Evolutionary conservation across 2,329 filamentous ascomycete genomes (phyloP), one percentile per base, ranked within the genome.

Genomic region (Fusarium secorum): DNA sequence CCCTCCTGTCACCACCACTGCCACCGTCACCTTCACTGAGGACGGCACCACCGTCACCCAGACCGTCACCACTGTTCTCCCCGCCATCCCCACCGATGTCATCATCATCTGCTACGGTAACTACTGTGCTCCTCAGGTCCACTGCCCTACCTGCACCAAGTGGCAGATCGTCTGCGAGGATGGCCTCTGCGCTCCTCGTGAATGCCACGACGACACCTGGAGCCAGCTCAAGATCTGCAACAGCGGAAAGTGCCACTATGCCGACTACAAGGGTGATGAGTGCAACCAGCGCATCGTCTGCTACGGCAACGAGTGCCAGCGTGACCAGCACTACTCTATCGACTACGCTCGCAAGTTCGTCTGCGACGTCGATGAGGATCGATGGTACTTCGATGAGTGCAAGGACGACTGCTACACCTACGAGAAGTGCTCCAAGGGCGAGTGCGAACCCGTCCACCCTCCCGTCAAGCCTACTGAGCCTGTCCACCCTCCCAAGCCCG

Each of bases 201-300:
- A 73, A 52, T 76, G 70, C 68, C 20, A 67, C 51, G 72, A 76
- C 35, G 61, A 77, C 32, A 75, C 73, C 72, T 66, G 76, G 62
- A 65, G 70, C 62, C 65, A 78, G 54, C 78, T 79, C 17, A 75
- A 80, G 64, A 72, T 79, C 72, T 82, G 80, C 78, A 60, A 76
- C 20, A 63, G 75, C 6, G 74, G 76, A 6, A 55, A 75, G 5
- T 79, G 75, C 73, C 57, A 74, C 68, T 79, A 75, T 66, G 76
- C 79, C 44, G 68, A 75, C 63, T 81, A 76, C 76, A 45, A 74
- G 22, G 74, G 70, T 9, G 64, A 75, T 15, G 48, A 76, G 35
- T 80, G 78, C 76, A 72, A 72, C 59, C 78, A 76, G 64, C 81
- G 81, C 76, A 67, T 80, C 54, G 70, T 77, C 73, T 82, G 79